Conservation (phyloP, 1,284 basidiomycete species). For the Fistulina hepatica region DNA sequence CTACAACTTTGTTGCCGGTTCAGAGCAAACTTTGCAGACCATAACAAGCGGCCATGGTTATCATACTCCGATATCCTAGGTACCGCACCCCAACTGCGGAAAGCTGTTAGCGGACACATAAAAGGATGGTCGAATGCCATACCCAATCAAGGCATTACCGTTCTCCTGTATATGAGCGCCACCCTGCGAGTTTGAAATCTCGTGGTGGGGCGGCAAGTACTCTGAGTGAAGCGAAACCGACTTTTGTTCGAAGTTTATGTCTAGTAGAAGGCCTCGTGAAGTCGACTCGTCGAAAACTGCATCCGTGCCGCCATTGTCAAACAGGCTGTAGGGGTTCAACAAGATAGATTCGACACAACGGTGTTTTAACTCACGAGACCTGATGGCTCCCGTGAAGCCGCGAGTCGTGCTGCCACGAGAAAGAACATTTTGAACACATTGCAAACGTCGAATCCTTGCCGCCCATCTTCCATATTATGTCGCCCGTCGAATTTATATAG, state of each 20-base stretch:
- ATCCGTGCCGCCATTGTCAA: neutral
- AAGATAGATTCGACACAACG: neutral
- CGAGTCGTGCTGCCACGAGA: neutral
- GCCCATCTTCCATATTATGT: neutral
- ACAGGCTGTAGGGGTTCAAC: neutral
- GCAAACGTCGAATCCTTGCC: neutral
- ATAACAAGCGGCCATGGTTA: neutral
- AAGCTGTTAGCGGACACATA: neutral
- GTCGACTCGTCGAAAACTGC: neutral
- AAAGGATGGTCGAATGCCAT: neutral
- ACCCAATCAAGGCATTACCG: neutral
- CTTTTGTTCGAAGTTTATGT: neutral
- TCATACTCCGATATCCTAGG: neutral
- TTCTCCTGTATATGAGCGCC: neutral
- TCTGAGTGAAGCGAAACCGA: neutral
- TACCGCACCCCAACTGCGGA: neutral
- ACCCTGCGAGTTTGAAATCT: neutral
- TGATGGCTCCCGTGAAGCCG: neutral
- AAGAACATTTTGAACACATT: neutral
- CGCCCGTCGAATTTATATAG: neutral
- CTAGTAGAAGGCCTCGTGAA: neutral
- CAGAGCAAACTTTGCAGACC: neutral
- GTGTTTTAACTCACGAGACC: neutral
- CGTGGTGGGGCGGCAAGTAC: neutral
- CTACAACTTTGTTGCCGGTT: neutral